A percentile compares a stretch with the other conserved stretches of the same genome.
Evolutionary conservation across 2,329 filamentous ascomycete genomes (phyloP).

Genomic region (Cercospora sp.): DNA sequence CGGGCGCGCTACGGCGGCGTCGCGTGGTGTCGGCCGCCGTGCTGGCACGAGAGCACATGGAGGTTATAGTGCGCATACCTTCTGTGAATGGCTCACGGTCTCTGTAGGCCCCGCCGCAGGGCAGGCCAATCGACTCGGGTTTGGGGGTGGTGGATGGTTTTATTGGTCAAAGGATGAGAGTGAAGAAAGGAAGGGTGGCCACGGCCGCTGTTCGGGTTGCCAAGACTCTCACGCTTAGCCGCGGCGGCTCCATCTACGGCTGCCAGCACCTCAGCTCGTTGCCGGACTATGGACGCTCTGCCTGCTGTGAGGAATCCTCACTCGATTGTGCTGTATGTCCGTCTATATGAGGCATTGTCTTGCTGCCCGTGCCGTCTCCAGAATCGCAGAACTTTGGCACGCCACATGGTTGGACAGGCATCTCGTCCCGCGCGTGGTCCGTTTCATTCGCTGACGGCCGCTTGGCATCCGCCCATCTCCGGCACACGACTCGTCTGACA

Average conservation of each 20-base stretch:
- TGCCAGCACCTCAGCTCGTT: not conserved
- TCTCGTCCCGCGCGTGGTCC: not conserved
- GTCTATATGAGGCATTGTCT: not conserved
- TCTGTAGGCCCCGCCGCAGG: not conserved
- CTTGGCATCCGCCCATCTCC: not conserved
- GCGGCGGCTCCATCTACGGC: not conserved
- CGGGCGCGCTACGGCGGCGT: not conserved
- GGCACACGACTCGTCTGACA: not conserved
- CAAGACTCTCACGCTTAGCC: not conserved
- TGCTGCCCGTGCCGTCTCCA: not conserved
- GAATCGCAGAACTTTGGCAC: not conserved
- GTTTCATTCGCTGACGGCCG: not conserved
- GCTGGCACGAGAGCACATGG: not conserved
- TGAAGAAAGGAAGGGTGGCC: not conserved
- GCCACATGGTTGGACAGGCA: constrained; percentile 1
- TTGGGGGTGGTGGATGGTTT: not conserved
- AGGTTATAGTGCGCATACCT: not conserved
- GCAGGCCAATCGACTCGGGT: not conserved
- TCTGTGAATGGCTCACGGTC: not conserved
- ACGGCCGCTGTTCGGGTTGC: not conserved
- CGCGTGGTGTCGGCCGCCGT: not conserved
- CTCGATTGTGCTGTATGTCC: not conserved
- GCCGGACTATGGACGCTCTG: not conserved
- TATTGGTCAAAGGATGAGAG: constrained; percentile 1
- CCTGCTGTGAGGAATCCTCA: not conserved